Percentiles rank a stretch among this genome's conserved stretches.
Conservation (phyloP, 768 basidiomycete genomes). For the Russula sp. region DNA sequence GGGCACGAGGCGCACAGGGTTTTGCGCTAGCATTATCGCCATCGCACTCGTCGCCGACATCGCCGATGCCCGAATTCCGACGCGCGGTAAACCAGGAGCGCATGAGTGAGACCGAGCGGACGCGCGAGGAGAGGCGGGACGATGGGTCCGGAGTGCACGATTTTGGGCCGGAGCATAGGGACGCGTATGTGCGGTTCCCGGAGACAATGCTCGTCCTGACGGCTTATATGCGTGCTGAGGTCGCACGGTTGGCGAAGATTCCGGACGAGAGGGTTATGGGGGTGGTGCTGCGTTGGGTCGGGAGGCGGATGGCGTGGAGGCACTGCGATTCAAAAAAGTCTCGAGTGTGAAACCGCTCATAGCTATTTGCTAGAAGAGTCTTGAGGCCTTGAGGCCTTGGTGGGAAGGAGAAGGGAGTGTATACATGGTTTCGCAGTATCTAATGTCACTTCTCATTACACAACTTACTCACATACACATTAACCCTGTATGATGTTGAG, state of each 20-base stretch:
- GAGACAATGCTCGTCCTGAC: constrained; percentile 71
- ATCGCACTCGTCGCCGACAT: constrained; percentile 16
- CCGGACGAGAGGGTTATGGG: constrained; percentile 24
- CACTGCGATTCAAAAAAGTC: constrained; percentile 22
- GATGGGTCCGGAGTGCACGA: constrained; percentile 73
- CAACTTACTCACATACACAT: constrained; percentile 1
- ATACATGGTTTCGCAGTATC: not conserved
- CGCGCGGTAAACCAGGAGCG: constrained; percentile 65
- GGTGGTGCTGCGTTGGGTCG: constrained; percentile 12
- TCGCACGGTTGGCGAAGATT: constrained; percentile 23
- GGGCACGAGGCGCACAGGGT: constrained; percentile 74
- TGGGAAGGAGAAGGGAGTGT: not conserved
- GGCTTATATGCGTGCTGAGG: constrained; percentile 28
- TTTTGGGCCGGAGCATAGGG: constrained; percentile 55
- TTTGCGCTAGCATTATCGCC: constrained; percentile 41
- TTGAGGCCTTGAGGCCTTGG: not conserved
- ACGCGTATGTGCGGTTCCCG: constrained; percentile 70
- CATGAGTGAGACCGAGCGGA: constrained; percentile 47
- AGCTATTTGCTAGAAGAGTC: constrained; percentile 8
- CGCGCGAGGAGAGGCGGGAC: constrained; percentile 57
- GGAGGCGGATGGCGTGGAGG: constrained; percentile 24
- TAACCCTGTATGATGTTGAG: not conserved
- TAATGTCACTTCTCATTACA: constrained; percentile 21
- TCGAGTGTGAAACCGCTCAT: constrained; percentile 11
- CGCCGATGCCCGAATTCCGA: constrained; percentile 43